Evolutionary conservation across 140 eudicot genomes (phyloP).

Genomic region (Erigeron philadelphicus): DNA sequence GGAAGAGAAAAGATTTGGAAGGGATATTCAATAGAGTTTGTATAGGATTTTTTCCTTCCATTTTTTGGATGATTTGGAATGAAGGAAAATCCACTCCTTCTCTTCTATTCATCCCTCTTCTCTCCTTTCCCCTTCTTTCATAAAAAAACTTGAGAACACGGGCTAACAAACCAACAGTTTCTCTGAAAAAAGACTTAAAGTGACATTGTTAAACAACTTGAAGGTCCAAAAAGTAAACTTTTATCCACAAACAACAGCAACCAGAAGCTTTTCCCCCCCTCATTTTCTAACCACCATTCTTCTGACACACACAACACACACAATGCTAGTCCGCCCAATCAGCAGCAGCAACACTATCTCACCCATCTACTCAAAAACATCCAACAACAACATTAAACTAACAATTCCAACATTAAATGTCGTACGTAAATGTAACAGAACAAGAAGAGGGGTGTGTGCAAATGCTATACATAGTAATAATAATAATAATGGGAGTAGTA

Average conservation of each 20-base stretch:
- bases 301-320: constrained; percentile 16
- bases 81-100: too few species aligned
- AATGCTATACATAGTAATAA: constrained; percentile 16
- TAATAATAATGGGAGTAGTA: neutral
- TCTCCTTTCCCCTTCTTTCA: too few species aligned
- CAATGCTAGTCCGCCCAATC: constrained; percentile 19
- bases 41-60: too few species aligned
- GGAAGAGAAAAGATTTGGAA: too few species aligned
- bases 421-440: too few species aligned
- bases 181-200: neutral
- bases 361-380: too few species aligned
- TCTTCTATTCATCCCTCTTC: too few species aligned
- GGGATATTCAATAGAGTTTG: too few species aligned
- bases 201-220: constrained; percentile 9
- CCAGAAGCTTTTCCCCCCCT: constrained; percentile 27
- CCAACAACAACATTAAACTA: too few species aligned
- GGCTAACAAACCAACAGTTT: neutral
- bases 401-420: too few species aligned
- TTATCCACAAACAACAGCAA: constrained; percentile 30
- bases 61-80: too few species aligned
- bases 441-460: neutral
- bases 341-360: neutral
- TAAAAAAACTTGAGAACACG: too few species aligned
- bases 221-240: constrained; percentile 3
- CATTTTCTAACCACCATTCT: constrained; percentile 15